Percentiles rank a stretch among this genome's conserved stretches.
These are phyloP conservation scores for Aeschynomene evenia DNA, from an alignment of 306 rosid genomes.

Conservation along the genomic window DNA sequence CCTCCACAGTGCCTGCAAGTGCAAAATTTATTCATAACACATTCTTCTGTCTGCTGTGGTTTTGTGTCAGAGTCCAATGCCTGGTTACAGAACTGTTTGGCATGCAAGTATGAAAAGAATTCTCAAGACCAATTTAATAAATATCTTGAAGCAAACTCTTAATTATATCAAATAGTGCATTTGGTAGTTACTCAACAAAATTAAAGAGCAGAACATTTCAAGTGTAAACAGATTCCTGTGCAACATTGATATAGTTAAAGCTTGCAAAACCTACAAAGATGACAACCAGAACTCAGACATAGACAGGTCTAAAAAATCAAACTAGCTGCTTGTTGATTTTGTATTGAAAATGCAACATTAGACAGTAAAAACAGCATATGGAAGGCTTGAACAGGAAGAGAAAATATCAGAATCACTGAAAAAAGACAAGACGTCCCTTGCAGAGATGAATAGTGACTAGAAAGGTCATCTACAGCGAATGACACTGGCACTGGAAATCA, in stretches of 20 bases:
- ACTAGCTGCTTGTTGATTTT: neutral
- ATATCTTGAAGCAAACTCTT: conserved; percentile 19
- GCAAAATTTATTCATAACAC: conserved; percentile 41
- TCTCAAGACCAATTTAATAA: conserved; percentile 16
- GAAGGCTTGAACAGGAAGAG: too few relatives aligned
- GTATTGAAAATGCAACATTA: too few relatives aligned
- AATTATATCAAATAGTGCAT: conserved; percentile 29
- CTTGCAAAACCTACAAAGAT: conserved; percentile 9
- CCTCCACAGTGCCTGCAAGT: conserved; percentile 72
- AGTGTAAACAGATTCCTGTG: conserved; percentile 9
- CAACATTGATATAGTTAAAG: conserved; percentile 5
- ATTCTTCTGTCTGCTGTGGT: conserved; percentile 55
- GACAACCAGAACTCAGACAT: conserved; percentile 1
- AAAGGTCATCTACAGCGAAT: too few relatives aligned
- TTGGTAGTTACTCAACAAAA: conserved; percentile 14
- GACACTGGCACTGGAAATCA: too few relatives aligned
- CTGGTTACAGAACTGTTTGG: conserved; percentile 45
- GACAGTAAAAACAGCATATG: too few relatives aligned
- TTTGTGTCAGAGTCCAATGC: conserved; percentile 60
- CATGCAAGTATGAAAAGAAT: conserved; percentile 34
- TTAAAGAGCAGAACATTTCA: conserved; percentile 23
- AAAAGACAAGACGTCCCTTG: too few relatives aligned
- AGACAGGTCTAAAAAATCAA: neutral
- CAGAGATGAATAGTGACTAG: too few relatives aligned
- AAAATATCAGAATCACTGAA: too few relatives aligned